phyloP scores from a whole-genome alignment of 192 early-diverging fungal genomes.

The Linnemannia schmuckeri region DNA sequence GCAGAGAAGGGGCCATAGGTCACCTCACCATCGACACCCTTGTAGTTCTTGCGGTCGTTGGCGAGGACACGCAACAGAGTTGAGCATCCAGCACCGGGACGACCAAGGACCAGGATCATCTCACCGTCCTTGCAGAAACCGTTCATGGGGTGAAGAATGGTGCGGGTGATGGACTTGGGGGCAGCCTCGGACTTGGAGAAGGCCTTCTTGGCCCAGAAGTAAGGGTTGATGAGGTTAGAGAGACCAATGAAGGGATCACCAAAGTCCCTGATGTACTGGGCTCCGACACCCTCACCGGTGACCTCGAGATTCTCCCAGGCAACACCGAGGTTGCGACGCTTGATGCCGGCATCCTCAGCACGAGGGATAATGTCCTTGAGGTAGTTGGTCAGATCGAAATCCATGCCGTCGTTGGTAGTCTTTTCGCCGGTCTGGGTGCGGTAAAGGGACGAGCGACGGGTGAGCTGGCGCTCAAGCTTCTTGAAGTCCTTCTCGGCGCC shows the following conservation, averaged over 20 bases:
- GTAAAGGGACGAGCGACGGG: conserved; percentile 31
- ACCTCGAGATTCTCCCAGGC: conserved; percentile 60
- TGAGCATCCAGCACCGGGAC: conserved; percentile 79
- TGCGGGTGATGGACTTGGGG: conserved; percentile 40
- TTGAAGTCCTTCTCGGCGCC: conserved; percentile 51
- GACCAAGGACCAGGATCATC: conserved; percentile 77
- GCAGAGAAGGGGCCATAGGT: conserved; percentile 77
- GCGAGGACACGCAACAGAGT: conserved; percentile 73
- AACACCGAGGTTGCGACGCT: conserved; percentile 61
- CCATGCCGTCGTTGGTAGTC: conserved; percentile 25
- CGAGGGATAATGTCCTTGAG: conserved; percentile 55
- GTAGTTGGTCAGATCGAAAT: conserved; percentile 63
- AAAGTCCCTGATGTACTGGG: conserved; percentile 53
- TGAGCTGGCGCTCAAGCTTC: conserved; percentile 48
- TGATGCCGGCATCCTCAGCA: conserved; percentile 58
- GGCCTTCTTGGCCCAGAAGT: conserved; percentile 53
- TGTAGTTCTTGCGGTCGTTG: conserved; percentile 67
- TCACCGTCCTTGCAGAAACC: conserved; percentile 85
- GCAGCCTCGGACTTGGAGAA: conserved; percentile 21
- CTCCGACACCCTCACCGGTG: conserved; percentile 48
- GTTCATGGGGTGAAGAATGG: conserved; percentile 70
- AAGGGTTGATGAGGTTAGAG: conserved; percentile 54
- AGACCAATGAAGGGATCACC: conserved; percentile 50
- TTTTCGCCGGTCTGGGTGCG: conserved; percentile 49
- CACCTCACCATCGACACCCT: conserved; percentile 65